Conservation (phyloP, 441 rosid species). For the Breynia disticha region DNA sequence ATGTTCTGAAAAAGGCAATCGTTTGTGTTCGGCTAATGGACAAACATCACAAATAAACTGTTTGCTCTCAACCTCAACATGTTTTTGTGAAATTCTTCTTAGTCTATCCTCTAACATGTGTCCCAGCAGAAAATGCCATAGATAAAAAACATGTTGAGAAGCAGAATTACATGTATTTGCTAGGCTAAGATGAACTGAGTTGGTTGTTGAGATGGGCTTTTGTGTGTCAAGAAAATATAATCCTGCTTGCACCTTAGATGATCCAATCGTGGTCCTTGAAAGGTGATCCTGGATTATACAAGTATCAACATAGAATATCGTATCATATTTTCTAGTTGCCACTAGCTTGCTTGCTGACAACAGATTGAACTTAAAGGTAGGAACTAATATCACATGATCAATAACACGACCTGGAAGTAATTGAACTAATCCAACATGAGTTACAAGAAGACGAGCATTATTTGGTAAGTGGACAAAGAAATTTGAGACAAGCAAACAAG, state of each 20-base stretch:
- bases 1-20: not conserved
- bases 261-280: not conserved
- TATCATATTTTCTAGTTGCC: too few species aligned
- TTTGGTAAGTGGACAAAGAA: slow-evolving; percentile 4
- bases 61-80: too few species aligned
- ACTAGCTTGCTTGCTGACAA: slow-evolving; percentile 2
- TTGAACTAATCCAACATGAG: not conserved
- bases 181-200: too few species aligned
- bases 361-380: slow-evolving; percentile 4
- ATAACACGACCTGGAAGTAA: not conserved
- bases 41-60: not conserved
- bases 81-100: too few species aligned
- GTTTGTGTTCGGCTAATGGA: not conserved
- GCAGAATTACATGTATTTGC: too few species aligned
- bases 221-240: not conserved
- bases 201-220: too few species aligned
- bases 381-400: not conserved
- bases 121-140: too few species aligned
- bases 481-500: not conserved
- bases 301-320: not conserved
- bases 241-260: not conserved
- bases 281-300: slow-evolving; percentile 1
- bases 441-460: not conserved
- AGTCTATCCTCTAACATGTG: too few species aligned
- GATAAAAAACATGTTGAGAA: too few species aligned